These are phyloP conservation scores for Myxozyma melibiosi DNA, from an alignment of 805 yeast genomes.

Conservation along the genomic window DNA sequence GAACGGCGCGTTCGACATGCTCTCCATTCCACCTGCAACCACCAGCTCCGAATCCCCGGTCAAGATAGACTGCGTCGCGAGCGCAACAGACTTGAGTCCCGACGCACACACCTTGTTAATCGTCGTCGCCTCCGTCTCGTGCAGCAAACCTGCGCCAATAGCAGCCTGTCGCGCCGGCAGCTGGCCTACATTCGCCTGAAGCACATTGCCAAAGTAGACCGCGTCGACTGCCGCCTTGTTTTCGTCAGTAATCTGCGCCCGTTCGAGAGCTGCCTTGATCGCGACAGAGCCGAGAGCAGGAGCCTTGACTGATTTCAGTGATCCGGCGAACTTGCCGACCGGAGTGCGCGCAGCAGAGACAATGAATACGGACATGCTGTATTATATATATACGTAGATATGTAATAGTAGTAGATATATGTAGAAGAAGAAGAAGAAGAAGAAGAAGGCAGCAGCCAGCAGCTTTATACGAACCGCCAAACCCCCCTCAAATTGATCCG, in stretches of 20 bases:
- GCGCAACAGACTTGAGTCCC: conserved; percentile 86
- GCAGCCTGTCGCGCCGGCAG: conserved; percentile 99
- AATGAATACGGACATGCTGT: conserved; percentile 85
- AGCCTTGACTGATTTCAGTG: conserved; percentile 66
- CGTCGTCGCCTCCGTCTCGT: conserved; percentile 80
- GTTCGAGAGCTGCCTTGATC: conserved; percentile 75
- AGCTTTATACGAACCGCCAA: background rate
- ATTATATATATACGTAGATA: too few species aligned
- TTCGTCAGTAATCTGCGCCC: conserved; percentile 61
- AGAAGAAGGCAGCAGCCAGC: background rate
- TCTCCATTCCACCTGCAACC: conserved; percentile 96
- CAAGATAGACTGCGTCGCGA: conserved; percentile 86
- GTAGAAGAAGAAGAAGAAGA: background rate
- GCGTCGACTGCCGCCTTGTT: conserved; percentile 64
- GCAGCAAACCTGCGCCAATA: conserved; percentile 82
- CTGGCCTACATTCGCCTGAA: conserved; percentile 93
- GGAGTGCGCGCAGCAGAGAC: conserved; percentile 92
- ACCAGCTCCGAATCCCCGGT: conserved; percentile 90
- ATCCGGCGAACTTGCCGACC: conserved; percentile 88
- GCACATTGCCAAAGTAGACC: conserved; percentile 86
- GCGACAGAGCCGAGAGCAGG: conserved; percentile 86
- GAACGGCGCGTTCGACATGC: conserved; percentile 93
- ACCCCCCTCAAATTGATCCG: background rate
- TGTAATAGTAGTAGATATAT: too few species aligned
- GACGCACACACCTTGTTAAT: conserved; percentile 97